Evolutionary conservation across 345 rosid genomes (phyloP).

Genomic region (Excoecaria agallocha): DNA sequence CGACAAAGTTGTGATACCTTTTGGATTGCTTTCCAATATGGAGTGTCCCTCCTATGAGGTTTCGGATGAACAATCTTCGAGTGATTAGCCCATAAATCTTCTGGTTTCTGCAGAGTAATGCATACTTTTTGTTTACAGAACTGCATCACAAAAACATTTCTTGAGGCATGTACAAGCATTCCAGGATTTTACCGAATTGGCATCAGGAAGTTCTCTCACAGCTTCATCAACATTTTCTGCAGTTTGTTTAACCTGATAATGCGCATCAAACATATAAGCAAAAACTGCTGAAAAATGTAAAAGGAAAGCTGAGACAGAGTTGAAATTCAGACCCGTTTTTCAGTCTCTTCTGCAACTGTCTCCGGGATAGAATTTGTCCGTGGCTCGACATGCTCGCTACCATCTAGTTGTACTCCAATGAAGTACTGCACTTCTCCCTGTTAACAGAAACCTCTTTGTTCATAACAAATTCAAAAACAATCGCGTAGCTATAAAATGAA

Average conservation of each 20-base stretch:
- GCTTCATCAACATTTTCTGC: constrained; percentile 91
- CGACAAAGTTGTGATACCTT: constrained; percentile 42
- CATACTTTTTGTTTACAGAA: constrained; percentile 9
- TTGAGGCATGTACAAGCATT: neutral
- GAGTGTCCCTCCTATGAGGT: constrained; percentile 81
- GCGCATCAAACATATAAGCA: constrained; percentile 9
- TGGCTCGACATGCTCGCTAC: constrained; percentile 91
- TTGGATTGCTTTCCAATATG: constrained; percentile 71
- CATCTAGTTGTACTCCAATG: constrained; percentile 94
- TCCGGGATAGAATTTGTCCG: constrained; percentile 64
- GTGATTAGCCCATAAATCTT: constrained; percentile 91
- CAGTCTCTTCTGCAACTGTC: constrained; percentile 58
- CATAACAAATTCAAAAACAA: neutral
- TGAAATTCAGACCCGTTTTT: constrained; percentile 52
- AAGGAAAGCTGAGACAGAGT: neutral
- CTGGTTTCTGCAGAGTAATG: constrained; percentile 65
- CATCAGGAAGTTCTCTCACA: constrained; percentile 91
- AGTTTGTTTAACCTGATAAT: constrained; percentile 68
- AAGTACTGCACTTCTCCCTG: constrained; percentile 98
- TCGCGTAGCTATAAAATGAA: neutral
- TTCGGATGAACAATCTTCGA: constrained; percentile 72
- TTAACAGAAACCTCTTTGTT: constrained; percentile 10
- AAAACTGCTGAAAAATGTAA: neutral
- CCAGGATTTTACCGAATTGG: constrained; percentile 60
- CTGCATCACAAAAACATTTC: constrained; percentile 11